Base-by-base conservation (phyloP, 1,284 basidiomycete genomes). In the Puccinia coronata region DNA sequence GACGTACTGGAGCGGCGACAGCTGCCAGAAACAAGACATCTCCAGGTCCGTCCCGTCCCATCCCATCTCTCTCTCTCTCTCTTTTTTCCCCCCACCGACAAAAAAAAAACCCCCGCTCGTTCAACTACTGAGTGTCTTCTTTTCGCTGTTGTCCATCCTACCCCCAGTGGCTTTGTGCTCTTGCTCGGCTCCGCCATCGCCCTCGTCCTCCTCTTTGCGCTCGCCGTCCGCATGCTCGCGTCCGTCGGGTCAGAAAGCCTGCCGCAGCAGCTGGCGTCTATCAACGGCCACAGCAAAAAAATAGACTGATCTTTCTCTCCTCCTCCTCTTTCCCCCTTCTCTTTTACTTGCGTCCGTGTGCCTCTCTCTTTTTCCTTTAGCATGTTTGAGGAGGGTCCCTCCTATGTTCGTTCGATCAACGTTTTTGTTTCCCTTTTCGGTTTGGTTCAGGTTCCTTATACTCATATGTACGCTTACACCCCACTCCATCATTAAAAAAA, bases 11-110 rank as follows among this genome's bases (percentile, higher is more conserved):
- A 36, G 41, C 28, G 75, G 75, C 43, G 75, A 77, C 31, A 28
- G 14, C 25, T 77, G 75, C 51, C 75, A 77, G 47, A 77, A 77
- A 36, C 59, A 53, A 25, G 75, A 77, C 34, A 41, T 77, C n/a
- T 77, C 75, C n/a, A 77, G 61, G 75, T 77, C 61, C 28, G 18
- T 65, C 47, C n/a, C n/a, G n/a, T n/a, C n/a, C n/a, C n/a, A n/a
- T 65, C 18, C 20, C 36, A 14, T 18, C 28, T 20, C 25, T 55
- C 51, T 9, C 49, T 25, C n/a, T 61, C 31, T 20, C 20, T 25
- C 14, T n/a, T 23, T 11, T n/a, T 49, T 36, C n/a, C n/a, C n/a
- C n/a, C n/a, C n/a, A n/a, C n/a, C n/a, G n/a, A n/a, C n/a, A n/a
- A n/a, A n/a, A n/a, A n/a, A n/a, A n/a, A n/a, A n/a, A n/a, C n/a